phyloP scores from a whole-genome alignment of 805 yeast species.

The Lachancea nothofagi region DNA sequence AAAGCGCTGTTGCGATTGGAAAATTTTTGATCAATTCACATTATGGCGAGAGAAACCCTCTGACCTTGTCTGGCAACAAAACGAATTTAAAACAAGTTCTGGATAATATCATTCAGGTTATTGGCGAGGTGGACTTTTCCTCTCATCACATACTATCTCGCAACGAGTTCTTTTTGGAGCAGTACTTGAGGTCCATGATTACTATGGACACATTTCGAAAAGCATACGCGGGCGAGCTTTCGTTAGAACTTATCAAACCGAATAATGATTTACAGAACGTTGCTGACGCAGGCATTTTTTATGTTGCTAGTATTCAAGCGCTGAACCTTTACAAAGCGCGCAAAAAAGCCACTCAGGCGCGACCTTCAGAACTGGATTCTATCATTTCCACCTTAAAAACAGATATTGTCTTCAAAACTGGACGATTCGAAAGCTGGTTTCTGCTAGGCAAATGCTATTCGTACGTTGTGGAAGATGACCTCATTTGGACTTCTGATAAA shows the following conservation, averaged over 20 bases:
- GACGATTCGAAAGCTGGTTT: conserved; percentile 81
- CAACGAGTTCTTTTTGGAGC: conserved; percentile 43
- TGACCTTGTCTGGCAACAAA: conserved; percentile 49
- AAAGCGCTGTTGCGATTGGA: conserved; percentile 29
- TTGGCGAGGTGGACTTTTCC: conserved; percentile 57
- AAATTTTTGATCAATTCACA: conserved; percentile 35
- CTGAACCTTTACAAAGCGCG: conserved; percentile 43
- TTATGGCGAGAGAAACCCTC: conserved; percentile 48
- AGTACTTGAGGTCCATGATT: conserved; percentile 44
- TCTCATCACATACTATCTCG: conserved; percentile 39
- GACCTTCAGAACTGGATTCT: conserved; percentile 73
- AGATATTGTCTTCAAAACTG: conserved; percentile 63
- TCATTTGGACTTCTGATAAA: conserved; percentile 89
- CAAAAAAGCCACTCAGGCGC: conserved; percentile 71
- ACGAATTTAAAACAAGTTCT: conserved; percentile 67
- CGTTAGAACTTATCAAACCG: conserved; percentile 30
- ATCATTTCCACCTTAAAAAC: conserved; percentile 59
- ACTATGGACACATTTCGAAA: conserved; percentile 42
- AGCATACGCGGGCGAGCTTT: conserved; percentile 47
- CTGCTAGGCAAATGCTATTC: conserved; percentile 76
- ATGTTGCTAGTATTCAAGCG: conserved; percentile 30
- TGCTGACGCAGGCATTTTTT: conserved; percentile 58
- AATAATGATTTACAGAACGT: conserved; percentile 43
- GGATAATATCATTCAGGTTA: conserved; percentile 63
- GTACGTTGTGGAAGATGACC: conserved; percentile 76